Conservation (phyloP, 495 filamentous ascomycete species). For the Aspergillus panamensis region DNA sequence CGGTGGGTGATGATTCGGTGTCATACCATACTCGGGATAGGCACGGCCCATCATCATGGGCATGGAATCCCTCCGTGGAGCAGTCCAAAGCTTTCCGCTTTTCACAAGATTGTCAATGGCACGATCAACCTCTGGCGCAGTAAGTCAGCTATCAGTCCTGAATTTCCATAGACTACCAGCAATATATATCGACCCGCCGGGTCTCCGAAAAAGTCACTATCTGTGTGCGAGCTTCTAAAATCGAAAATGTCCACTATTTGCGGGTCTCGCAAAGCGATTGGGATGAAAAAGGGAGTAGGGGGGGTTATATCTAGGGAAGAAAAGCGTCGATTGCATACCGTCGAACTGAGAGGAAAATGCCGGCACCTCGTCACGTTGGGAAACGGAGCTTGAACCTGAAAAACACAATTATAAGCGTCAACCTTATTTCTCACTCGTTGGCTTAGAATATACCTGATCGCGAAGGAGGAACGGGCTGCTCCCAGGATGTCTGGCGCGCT, state of each 20-base stretch:
- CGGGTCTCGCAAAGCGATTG: neutral
- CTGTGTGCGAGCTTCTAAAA: neutral
- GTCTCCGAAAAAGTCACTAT: too few relatives aligned
- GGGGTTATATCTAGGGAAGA: constrained; percentile 1
- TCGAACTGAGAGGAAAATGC: constrained; percentile 91
- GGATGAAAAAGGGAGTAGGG: neutral
- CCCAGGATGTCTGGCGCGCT: constrained; percentile 68
- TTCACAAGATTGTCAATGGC: constrained; percentile 93
- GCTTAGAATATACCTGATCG: constrained; percentile 65
- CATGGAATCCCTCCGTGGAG: constrained; percentile 82
- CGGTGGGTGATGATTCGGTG: constrained; percentile 2
- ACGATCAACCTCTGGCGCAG: constrained; percentile 82
- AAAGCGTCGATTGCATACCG: constrained; percentile 53
- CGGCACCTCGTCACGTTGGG: constrained; percentile 70
- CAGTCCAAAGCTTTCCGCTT: constrained; percentile 87
- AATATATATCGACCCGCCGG: too few relatives aligned
- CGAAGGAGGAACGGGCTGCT: constrained; percentile 80
- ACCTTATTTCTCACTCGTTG: neutral
- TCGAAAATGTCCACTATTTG: neutral
- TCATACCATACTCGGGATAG: constrained; percentile 57
- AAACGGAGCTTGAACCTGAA: constrained; percentile 71
- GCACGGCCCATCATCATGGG: constrained; percentile 63
- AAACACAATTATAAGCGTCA: constrained; percentile 15
- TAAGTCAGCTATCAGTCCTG: constrained; percentile 26
- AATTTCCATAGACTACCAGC: neutral